Evolutionary conservation across 2,329 filamentous ascomycete species (phyloP).

Genomic region (Celoporthe dispersa): DNA sequence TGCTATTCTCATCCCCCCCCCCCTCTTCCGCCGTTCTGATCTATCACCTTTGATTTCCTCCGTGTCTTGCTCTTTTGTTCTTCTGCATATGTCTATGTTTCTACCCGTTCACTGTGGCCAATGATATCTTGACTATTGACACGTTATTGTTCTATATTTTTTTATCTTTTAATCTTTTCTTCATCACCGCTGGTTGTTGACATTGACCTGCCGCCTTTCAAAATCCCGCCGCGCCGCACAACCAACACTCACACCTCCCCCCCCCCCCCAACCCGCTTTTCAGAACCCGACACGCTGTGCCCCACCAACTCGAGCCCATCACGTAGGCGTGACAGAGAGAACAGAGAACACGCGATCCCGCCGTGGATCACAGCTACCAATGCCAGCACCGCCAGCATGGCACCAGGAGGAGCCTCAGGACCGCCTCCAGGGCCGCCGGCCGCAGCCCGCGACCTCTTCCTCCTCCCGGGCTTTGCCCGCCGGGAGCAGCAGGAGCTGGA

Average conservation of each 20-base stretch:
- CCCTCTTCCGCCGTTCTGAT: too few relatives aligned
- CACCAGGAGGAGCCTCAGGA: not conserved
- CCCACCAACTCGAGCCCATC: not conserved
- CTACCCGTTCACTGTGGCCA: not conserved
- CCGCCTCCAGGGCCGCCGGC: not conserved
- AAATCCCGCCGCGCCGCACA: not conserved
- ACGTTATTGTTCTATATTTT: too few relatives aligned
- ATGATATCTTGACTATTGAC: too few relatives aligned
- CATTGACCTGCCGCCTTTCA: not conserved
- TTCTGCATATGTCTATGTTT: not conserved
- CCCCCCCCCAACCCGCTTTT: too few relatives aligned
- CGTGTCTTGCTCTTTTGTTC: not conserved
- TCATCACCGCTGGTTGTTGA: not conserved
- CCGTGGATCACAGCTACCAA: not conserved
- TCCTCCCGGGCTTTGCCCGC: conserved; percentile 19
- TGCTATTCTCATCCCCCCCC: not conserved
- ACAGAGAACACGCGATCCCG: not conserved
- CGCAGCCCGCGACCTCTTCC: conserved; percentile 11
- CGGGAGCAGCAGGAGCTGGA: conserved; percentile 9
- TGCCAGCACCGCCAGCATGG: not conserved
- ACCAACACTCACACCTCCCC: too few relatives aligned
- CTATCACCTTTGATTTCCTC: not conserved
- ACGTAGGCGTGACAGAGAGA: not conserved
- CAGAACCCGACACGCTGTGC: too few relatives aligned
- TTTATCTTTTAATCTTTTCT: too few relatives aligned